A percentile compares a stretch with the other conserved stretches of the same genome.
Evolutionary conservation across 441 rosid genomes (phyloP).

Genomic region (Bocquillonia castaneifolia): DNA sequence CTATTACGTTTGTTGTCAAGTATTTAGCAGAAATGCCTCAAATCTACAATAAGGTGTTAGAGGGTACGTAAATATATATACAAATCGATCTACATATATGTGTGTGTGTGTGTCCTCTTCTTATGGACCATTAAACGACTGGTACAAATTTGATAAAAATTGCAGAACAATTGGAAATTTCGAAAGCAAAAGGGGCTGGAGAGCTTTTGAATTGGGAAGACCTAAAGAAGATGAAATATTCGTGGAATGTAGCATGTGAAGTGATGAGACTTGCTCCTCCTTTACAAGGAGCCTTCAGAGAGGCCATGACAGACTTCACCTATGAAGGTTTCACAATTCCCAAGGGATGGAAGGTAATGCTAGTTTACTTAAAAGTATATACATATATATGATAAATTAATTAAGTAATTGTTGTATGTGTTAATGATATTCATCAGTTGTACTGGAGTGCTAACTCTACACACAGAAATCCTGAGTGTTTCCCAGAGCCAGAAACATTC

Average conservation of each 20-base stretch:
- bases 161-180: constrained; percentile 22
- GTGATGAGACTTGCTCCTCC: constrained; percentile 18
- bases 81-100: neutral
- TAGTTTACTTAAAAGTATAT: no score
- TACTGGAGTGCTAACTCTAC: constrained; percentile 26
- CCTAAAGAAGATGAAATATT: constrained; percentile 23
- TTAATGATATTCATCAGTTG: constrained; percentile 9
- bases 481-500: constrained; percentile 20
- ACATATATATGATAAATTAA: neutral
- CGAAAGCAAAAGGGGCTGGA: constrained; percentile 5
- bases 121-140: neutral
- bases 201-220: constrained; percentile 21
- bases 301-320: constrained; percentile 17
- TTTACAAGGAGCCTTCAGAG: constrained; percentile 18
- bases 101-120: neutral
- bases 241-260: constrained; percentile 25
- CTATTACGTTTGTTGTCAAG: constrained; percentile 35
- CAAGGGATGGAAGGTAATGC: constrained; percentile 26
- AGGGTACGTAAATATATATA: constrained; percentile 24
- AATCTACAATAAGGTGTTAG: constrained; percentile 32
- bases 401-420: no score
- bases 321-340: constrained; percentile 20
- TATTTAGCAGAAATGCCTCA: constrained; percentile 38
- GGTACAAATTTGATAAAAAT: neutral
- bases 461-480: constrained; percentile 7